Conservation (phyloP, 2,329 filamentous ascomycete species). For the Penicillium sclerotiorum region DNA sequence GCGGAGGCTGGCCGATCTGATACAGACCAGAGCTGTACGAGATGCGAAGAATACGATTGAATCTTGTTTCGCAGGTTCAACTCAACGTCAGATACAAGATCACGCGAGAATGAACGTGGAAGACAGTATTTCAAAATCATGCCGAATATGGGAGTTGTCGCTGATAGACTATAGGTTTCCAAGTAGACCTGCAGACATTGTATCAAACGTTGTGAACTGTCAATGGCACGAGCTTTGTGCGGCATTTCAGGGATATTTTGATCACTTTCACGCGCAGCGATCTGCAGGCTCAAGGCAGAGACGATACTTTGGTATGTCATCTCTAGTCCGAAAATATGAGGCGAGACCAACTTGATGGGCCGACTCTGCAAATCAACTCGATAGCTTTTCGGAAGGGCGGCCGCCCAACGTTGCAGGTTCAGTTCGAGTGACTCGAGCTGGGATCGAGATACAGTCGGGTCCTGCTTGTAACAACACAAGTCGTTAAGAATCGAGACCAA, state of each 20-base stretch:
- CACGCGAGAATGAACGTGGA: constrained; percentile 16
- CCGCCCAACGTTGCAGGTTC: constrained; percentile 36
- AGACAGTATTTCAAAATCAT: constrained; percentile 41
- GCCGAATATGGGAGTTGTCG: constrained; percentile 45
- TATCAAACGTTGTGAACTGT: constrained; percentile 39
- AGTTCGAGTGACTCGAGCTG: constrained; percentile 34
- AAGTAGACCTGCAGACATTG: constrained; percentile 42
- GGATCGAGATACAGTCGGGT: constrained; percentile 23
- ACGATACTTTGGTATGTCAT: constrained; percentile 37
- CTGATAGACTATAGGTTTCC: constrained; percentile 45
- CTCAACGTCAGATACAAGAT: constrained; percentile 24
- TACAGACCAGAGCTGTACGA: constrained; percentile 31
- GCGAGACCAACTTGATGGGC: constrained; percentile 27
- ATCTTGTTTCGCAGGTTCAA: constrained; percentile 31
- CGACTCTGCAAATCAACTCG: constrained; percentile 32
- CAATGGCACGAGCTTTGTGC: constrained; percentile 32
- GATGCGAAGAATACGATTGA: constrained; percentile 31
- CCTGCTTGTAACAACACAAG: constrained; percentile 31
- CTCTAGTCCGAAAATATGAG: constrained; percentile 38
- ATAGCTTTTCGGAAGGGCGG: constrained; percentile 33
- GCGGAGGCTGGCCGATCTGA: constrained; percentile 11
- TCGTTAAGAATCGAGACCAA: constrained; percentile 40
- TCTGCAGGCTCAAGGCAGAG: constrained; percentile 28
- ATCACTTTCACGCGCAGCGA: constrained; percentile 27
- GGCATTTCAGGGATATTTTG: constrained; percentile 22